phyloP scores from a whole-genome alignment of 371 early-diverging fungal species.

The Mortierella sp. region DNA sequence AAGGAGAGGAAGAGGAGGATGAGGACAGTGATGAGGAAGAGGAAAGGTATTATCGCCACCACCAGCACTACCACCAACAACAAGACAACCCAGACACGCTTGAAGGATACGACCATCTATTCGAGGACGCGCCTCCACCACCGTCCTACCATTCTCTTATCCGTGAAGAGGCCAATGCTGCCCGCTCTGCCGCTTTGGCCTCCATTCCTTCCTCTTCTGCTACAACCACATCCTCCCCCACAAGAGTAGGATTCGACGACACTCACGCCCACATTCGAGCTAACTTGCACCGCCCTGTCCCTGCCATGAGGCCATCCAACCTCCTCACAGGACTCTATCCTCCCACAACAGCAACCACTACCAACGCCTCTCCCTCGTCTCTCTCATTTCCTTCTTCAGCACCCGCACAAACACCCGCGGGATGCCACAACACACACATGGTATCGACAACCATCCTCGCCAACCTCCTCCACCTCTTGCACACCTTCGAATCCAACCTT shows the following conservation, averaged over 20 bases:
- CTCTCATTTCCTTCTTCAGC: neutral
- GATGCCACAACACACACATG: neutral
- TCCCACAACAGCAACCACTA: neutral
- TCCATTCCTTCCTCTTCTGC: neutral
- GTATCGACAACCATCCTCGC: conserved; percentile 3
- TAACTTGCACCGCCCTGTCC: neutral
- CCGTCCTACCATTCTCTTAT: conserved; percentile 48
- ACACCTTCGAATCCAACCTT: conserved; percentile 34
- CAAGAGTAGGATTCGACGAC: too few species aligned
- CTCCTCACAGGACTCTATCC: neutral
- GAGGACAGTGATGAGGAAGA: neutral
- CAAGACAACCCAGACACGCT: conserved; percentile 17
- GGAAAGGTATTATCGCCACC: neutral
- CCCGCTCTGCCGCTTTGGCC: conserved; percentile 6
- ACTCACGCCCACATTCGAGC: neutral
- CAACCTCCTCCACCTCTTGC: conserved; percentile 24
- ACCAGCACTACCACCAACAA: neutral
- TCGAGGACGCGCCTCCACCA: conserved; percentile 39
- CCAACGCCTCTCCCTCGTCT: neutral
- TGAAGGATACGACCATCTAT: conserved; percentile 33
- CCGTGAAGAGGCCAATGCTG: conserved; percentile 6
- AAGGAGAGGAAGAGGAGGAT: neutral
- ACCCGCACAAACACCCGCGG: neutral
- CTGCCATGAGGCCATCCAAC: neutral
- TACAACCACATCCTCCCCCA: neutral